Percentiles rank a stretch among this genome's conserved stretches.
Conservation (phyloP, 78 protist species). For the Monosiga brevicollis region DNA sequence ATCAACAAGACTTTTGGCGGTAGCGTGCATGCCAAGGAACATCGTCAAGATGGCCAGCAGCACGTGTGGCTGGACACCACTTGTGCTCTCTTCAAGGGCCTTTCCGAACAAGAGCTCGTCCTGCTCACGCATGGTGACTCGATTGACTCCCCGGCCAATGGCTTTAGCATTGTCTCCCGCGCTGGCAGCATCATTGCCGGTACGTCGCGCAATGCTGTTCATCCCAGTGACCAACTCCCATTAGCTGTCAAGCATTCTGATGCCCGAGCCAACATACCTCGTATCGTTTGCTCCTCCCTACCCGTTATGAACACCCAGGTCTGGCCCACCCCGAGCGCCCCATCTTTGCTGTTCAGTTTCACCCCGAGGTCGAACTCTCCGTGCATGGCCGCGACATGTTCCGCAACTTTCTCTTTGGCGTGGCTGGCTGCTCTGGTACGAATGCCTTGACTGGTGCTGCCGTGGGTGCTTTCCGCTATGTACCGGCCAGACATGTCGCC, state of each 20-base stretch:
- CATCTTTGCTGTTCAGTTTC: conserved; percentile 78
- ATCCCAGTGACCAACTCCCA: too few species aligned
- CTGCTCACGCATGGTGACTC: conserved; percentile 91
- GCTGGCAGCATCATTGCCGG: conserved; percentile 41
- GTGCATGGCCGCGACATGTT: conserved; percentile 62
- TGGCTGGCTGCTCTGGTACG: conserved; percentile 26
- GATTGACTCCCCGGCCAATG: conserved; percentile 50
- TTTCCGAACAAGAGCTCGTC: conserved; percentile 38
- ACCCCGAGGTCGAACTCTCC: conserved; percentile 87
- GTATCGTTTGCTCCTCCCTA: too few species aligned
- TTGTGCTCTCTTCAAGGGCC: conserved; percentile 40
- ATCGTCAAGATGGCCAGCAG: conserved; percentile 75
- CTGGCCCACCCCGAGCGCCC: neutral
- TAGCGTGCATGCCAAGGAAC: conserved; percentile 49
- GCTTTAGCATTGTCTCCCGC: conserved; percentile 26
- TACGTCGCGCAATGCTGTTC: too few species aligned
- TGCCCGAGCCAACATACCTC: too few species aligned
- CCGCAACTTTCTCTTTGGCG: conserved; percentile 60
- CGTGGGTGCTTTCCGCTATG: too few species aligned
- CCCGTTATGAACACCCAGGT: too few species aligned
- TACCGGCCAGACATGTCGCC: too few species aligned
- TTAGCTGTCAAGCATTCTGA: too few species aligned
- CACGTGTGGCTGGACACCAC: neutral
- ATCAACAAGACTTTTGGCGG: conserved; percentile 51
- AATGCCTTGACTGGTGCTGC: too few species aligned